These are phyloP conservation scores for Haberlea rhodopensis DNA, from an alignment of 257 asterid species.

Conservation along the genomic window DNA sequence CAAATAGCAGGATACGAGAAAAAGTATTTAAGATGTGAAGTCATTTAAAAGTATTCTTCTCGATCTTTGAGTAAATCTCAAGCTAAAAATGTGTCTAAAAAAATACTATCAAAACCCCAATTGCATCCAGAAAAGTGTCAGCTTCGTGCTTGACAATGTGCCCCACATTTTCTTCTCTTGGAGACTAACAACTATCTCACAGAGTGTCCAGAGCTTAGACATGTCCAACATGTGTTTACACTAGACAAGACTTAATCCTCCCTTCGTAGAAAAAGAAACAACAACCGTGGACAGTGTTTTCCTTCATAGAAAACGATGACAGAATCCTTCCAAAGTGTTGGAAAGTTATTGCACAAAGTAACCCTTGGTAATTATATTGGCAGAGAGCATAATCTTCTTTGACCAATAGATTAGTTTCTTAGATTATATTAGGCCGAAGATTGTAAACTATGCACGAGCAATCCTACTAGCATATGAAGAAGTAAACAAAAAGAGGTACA, in stretches of 20 bases:
- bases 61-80: conserved; percentile 14
- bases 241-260: background rate
- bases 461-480: conserved; percentile 1
- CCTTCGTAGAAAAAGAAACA: background rate
- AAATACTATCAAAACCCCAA: background rate
- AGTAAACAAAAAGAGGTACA: background rate
- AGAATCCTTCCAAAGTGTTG: background rate
- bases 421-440: no score
- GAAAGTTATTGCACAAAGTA: background rate
- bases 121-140: background rate
- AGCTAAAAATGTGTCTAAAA: no score
- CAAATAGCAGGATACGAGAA: background rate
- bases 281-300: background rate
- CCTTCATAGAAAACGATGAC: background rate
- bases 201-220: background rate
- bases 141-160: background rate
- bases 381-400: background rate
- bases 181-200: background rate
- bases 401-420: background rate
- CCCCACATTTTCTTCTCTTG: background rate
- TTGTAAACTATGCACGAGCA: background rate
- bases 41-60: background rate
- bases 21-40: conserved; percentile 1
- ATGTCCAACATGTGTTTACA: background rate
- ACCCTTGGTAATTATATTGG: background rate